Base-by-base conservation (phyloP, 768 basidiomycete species). In the Leccinum subgranulosum region DNA sequence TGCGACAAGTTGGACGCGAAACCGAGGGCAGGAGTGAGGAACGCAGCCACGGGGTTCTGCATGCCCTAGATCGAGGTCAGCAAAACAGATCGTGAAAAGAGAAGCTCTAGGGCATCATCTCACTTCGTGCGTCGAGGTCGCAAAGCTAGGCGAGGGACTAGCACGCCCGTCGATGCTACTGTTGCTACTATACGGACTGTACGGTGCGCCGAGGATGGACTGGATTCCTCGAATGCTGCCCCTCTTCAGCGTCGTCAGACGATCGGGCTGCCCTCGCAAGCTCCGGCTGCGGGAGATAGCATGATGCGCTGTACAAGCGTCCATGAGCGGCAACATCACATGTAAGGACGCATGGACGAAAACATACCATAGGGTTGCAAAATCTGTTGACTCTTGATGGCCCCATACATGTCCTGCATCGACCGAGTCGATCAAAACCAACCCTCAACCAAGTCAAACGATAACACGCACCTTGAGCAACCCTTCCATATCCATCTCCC, bases 1-100 rank as follows among this genome's bases (percentile, higher is more conserved):
- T 97, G 90, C 3, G 94, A 92, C 31, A 99, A 80, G 65, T 96
- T 98, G 51, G 91, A 94, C 4, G 94, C 97, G 69, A 99, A 98
- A 4, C 97, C 97, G n/a, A 98, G 80, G 0, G 94, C 85, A 0
- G 94, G 90, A 2, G 88, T 82, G 51, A 92, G 79, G 74, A 90
- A 89, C 12, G 85, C 81, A 11, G 84, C 79, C 66, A 83, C 82
- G 25, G 86, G 85, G 53, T 78, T 83, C 59, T 88, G 83, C 63
- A 83, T 59, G 23, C 78, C 84, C 84, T 87, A 59, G 7, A 51
- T 19, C n/a, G 41, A 11, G 9, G 11, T 43, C 1, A 58, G 29
- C 53, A 54, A 52, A 41, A 4, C 46, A 10, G 19, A 23, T 52
- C n/a, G 23, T 2, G 27, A 5, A 23, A 33, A 36, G 49, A 54